Percentiles rank a stretch among this genome's conserved stretches.
Evolutionary conservation across 345 rosid genomes (phyloP).

Genomic region (Gossypium sturtianum): DNA sequence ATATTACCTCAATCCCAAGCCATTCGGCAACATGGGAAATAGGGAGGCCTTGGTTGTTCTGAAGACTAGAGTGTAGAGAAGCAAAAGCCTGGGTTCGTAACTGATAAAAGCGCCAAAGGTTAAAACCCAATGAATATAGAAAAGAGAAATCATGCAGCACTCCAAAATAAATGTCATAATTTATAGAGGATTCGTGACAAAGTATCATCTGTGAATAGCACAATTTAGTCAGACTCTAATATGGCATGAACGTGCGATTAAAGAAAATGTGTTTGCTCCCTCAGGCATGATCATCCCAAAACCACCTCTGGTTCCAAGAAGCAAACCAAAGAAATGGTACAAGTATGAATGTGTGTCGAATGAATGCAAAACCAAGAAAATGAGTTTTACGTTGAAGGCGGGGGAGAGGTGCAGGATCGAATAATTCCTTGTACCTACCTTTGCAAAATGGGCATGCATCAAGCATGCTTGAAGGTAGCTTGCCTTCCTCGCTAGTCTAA

Average conservation of each 20-base stretch:
- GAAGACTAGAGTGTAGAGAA: constrained; percentile 78
- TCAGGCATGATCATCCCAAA: constrained; percentile 2
- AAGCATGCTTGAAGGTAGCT: constrained; percentile 95
- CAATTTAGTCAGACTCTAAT: not conserved
- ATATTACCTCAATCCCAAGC: constrained; percentile 88
- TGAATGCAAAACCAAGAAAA: not conserved
- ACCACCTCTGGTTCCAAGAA: not conserved
- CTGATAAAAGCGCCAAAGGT: constrained; percentile 42
- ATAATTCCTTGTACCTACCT: constrained; percentile 59
- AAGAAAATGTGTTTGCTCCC: not conserved
- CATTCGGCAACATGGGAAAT: constrained; percentile 63
- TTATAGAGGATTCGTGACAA: not conserved
- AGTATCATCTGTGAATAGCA: not conserved
- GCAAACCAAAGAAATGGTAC: not conserved
- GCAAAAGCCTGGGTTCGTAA: constrained; percentile 88
- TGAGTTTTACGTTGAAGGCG: not conserved
- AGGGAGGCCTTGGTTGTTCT: constrained; percentile 87
- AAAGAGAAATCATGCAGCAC: constrained; percentile 14
- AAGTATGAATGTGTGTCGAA: not conserved
- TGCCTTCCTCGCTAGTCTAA: constrained; percentile 86
- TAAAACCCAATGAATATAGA: not conserved
- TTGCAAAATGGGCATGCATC: constrained; percentile 98
- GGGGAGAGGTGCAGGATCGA: not conserved
- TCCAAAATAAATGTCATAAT: constrained; percentile 12
- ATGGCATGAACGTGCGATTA: not conserved